Evolutionary conservation across 2,329 filamentous ascomycete species (phyloP), one percentile per base, ranked within the genome.

Genomic region (Fusarium kyushuense): DNA sequence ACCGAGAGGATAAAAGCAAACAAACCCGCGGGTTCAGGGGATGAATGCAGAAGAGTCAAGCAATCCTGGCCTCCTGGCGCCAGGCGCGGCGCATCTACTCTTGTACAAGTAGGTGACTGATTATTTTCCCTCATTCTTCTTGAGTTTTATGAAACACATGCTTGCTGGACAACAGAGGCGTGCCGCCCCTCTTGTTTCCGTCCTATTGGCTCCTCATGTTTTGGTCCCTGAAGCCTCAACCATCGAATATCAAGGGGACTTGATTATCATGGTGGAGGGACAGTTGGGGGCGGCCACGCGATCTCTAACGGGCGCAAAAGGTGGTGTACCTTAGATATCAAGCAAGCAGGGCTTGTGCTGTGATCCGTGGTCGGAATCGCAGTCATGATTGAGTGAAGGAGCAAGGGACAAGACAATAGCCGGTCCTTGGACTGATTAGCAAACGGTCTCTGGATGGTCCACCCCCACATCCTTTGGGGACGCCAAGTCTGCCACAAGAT

Each of bases 281-380:
- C 40, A 38, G 43, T 65, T 69, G 71, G 64, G 71, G 71, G 69
- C 60, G 46, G 63, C 51, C 66, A 70, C 63, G 55, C 56, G 55
- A 59, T 58, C 32, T 54, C 45, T 59, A 63, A 73, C 71, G 71
- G 69, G 69, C 70, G 71, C 65, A 73, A 51, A 71, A 58, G 59
- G 4, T 17, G 40, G 9, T 42, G 40, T 23, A 30, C 40, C 45
- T 33, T 25, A n/a, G 47, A 29, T 51, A 54, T 54, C 30, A 54
- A 46, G 49, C 52, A 48, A 41, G 52, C 53, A 65, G 66, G 68
- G 58, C 65, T 54, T 45, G 47, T 54, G 54, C 60, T 63, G 56
- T 58, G 59, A 66, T 69, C 59, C 70, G 60, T 67, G 70, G 70
- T 54, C 56, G 51, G 54, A 62, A 54, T 68, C 43, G 52, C 65